Percentiles rank a stretch among this genome's conserved stretches.
Conservation (phyloP, 148 eudicot species). For the Selenicereus undatus region DNA sequence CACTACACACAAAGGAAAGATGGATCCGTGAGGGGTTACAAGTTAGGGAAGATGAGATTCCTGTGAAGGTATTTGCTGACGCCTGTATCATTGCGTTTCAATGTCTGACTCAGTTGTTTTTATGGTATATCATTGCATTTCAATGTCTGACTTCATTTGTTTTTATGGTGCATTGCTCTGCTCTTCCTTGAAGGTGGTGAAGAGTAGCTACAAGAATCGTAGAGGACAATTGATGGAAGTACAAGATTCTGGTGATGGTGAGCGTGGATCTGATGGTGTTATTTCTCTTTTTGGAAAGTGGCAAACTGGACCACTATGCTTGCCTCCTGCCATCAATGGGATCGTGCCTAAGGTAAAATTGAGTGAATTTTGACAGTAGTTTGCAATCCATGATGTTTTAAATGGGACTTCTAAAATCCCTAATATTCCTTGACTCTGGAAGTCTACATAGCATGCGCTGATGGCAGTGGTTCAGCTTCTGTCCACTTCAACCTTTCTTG, state of each 20-base stretch:
- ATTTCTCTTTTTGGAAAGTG: conserved; percentile 79
- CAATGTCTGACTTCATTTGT: background rate
- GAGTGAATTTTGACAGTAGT: background rate
- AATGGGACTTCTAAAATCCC: background rate
- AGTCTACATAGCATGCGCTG: background rate
- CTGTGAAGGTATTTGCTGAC: conserved; percentile 57
- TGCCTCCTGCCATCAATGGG: conserved; percentile 84
- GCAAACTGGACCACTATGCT: conserved; percentile 85
- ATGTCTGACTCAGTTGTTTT: background rate
- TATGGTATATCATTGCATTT: background rate
- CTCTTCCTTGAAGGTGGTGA: conserved; percentile 44
- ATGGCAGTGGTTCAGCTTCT: background rate
- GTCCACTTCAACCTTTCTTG: background rate
- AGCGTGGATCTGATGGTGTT: conserved; percentile 38
- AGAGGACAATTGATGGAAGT: conserved; percentile 45
- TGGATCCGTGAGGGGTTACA: conserved; percentile 94
- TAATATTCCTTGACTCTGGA: background rate
- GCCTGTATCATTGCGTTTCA: background rate
- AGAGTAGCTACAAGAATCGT: conserved; percentile 47
- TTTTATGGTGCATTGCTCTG: background rate
- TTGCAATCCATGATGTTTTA: background rate
- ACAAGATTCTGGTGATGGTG: conserved; percentile 39
- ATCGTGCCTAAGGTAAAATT: conserved; percentile 82
- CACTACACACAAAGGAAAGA: conserved; percentile 73
- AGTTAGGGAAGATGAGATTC: conserved; percentile 67